Percentiles rank a stretch among this genome's conserved stretches.
phyloP scores from a whole-genome alignment of 495 filamentous ascomycete species.

The Tuber magnatum region DNA sequence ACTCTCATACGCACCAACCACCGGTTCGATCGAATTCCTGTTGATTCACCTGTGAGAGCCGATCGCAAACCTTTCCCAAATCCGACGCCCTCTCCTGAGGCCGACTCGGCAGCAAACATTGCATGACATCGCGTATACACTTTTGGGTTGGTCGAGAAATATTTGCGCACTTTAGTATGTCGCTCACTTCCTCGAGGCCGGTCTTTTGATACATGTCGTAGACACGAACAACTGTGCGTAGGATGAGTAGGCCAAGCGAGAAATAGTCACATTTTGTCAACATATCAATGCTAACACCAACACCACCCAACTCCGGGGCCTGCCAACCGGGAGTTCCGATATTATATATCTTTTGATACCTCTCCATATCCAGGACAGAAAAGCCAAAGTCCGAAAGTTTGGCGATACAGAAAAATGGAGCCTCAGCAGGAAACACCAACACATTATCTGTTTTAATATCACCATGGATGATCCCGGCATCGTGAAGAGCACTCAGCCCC shows the following conservation, averaged over 20 bases:
- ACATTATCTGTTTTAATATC: constrained; percentile 45
- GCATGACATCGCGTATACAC: constrained; percentile 8
- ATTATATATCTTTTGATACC: constrained; percentile 7
- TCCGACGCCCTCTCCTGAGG: constrained; percentile 9
- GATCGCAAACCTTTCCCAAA: not conserved
- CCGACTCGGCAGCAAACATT: constrained; percentile 8
- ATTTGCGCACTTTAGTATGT: not conserved
- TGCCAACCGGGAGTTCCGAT: constrained; percentile 17
- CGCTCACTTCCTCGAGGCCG: constrained; percentile 1
- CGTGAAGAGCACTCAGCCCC: constrained; percentile 42
- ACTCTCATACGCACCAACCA: constrained; percentile 2
- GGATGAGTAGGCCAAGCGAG: constrained; percentile 19
- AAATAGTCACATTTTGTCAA: constrained; percentile 20
- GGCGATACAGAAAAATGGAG: constrained; percentile 17
- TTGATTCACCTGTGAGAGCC: constrained; percentile 9
- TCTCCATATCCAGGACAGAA: constrained; percentile 18
- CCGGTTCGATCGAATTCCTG: constrained; percentile 9
- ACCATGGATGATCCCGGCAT: constrained; percentile 43
- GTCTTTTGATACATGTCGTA: not conserved
- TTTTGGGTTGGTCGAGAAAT: not conserved
- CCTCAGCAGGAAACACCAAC: constrained; percentile 41
- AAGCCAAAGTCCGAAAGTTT: constrained; percentile 42
- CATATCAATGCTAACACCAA: constrained; percentile 10
- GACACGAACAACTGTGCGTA: constrained; percentile 5
- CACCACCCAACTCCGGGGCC: constrained; percentile 17